Conservation (phyloP, 257 asterid genomes). For the Ajuga chamaepitys region DNA sequence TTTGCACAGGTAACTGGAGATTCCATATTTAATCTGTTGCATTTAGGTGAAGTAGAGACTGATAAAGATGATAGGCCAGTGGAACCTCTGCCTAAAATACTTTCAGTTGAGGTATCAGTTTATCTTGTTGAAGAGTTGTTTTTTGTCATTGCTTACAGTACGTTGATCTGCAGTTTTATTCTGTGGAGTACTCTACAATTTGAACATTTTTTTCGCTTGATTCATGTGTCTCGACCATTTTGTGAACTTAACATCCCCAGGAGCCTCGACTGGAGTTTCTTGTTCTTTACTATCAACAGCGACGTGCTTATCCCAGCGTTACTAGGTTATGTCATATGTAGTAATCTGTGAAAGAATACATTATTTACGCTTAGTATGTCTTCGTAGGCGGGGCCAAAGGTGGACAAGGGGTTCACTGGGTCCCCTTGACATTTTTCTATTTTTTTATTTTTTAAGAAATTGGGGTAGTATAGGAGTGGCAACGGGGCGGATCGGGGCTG, state of each 20-base stretch:
- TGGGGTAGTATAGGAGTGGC: too few species aligned
- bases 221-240: neutral
- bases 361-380: too few species aligned
- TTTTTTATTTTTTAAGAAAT: too few species aligned
- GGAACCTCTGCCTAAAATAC: slow-evolving; percentile 81
- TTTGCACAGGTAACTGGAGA: slow-evolving; percentile 78
- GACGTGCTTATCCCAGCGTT: neutral
- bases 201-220: neutral
- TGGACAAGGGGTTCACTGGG: too few species aligned
- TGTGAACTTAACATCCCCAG: neutral
- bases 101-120: slow-evolving; percentile 75
- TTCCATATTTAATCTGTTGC: slow-evolving; percentile 71
- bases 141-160: neutral
- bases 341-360: neutral
- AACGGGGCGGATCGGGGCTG: too few species aligned
- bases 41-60: slow-evolving; percentile 80
- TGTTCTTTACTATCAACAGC: neutral
- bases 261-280: neutral
- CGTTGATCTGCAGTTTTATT: neutral
- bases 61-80: slow-evolving; percentile 74
- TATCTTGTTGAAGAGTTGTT: slow-evolving; percentile 12
- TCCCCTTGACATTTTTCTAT: too few species aligned
- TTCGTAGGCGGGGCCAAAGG: too few species aligned
- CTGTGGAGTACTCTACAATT: neutral
- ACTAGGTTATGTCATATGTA: neutral